Percentiles rank a stretch among this genome's conserved stretches.
Evolutionary conservation across 805 yeast genomes (phyloP).

Genomic region (Candida succiphila): DNA sequence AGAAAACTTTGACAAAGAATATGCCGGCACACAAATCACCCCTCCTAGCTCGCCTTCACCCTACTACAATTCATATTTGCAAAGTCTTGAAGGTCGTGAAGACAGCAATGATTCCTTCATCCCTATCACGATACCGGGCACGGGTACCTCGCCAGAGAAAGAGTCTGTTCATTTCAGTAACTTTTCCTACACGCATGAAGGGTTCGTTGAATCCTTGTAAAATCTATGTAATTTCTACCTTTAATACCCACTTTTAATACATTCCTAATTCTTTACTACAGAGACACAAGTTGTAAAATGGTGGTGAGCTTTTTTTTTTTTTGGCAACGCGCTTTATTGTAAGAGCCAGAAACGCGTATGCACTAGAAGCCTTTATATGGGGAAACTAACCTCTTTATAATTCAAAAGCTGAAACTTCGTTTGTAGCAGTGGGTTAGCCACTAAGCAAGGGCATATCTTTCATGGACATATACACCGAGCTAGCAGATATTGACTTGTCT

Average conservation of each 20-base stretch:
- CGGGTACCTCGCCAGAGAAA: neutral
- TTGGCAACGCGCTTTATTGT: too few species aligned
- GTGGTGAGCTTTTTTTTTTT: too few species aligned
- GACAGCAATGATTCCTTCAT: slow-evolving; percentile 17
- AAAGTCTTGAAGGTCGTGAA: slow-evolving; percentile 19
- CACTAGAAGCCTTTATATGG: too few species aligned
- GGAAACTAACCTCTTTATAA: too few species aligned
- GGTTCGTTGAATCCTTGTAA: too few species aligned
- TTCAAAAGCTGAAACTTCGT: too few species aligned
- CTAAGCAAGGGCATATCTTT: neutral
- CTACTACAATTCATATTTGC: slow-evolving; percentile 17
- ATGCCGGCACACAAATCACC: slow-evolving; percentile 57
- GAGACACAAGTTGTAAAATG: too few species aligned
- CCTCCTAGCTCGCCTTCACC: slow-evolving; percentile 27
- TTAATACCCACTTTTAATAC: too few species aligned
- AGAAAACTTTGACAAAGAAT: slow-evolving; percentile 75
- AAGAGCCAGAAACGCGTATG: neutral
- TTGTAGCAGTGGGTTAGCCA: too few species aligned
- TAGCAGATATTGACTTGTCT: neutral
- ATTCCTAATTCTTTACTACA: too few species aligned
- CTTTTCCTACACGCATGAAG: slow-evolving; percentile 22
- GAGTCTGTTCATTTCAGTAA: slow-evolving; percentile 24
- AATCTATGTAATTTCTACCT: too few species aligned
- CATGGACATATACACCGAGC: slow-evolving; percentile 1
- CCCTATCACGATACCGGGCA: slow-evolving; percentile 20